Conservation (phyloP, 805 yeast genomes). For the Suhomyces sp. region DNA sequence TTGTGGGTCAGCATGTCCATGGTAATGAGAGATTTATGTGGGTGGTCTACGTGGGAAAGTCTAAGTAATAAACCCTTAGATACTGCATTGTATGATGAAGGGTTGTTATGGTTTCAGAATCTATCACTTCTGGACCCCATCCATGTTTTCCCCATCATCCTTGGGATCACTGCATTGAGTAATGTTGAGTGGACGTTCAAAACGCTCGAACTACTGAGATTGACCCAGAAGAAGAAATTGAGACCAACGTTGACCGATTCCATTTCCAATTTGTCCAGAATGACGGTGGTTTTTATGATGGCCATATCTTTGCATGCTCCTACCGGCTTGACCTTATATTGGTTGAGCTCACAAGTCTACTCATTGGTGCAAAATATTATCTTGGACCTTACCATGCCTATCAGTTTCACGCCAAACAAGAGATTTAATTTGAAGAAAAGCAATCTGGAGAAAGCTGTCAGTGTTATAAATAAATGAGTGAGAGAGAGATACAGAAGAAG, state of each 20-base stretch:
- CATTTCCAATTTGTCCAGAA: slow-evolving; percentile 66
- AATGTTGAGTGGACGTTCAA: slow-evolving; percentile 82
- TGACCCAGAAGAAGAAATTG: slow-evolving; percentile 40
- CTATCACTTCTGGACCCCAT: slow-evolving; percentile 60
- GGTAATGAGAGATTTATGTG: slow-evolving; percentile 73
- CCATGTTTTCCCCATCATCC: slow-evolving; percentile 62
- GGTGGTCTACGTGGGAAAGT: slow-evolving; percentile 53
- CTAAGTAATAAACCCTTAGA: slow-evolving; percentile 49
- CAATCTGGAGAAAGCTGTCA: slow-evolving; percentile 2
- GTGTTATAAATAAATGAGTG: not conserved
- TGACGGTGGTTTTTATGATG: slow-evolving; percentile 77
- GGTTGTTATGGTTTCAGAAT: slow-evolving; percentile 61
- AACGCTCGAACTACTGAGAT: slow-evolving; percentile 54
- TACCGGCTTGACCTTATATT: slow-evolving; percentile 74
- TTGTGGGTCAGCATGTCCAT: slow-evolving; percentile 79
- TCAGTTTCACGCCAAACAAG: slow-evolving; percentile 47
- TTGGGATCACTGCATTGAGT: slow-evolving; percentile 69
- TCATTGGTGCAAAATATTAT: slow-evolving; percentile 75
- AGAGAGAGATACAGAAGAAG: no score
- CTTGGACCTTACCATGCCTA: slow-evolving; percentile 65
- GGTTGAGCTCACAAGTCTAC: slow-evolving; percentile 82
- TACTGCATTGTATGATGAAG: slow-evolving; percentile 49
- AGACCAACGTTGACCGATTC: slow-evolving; percentile 64
- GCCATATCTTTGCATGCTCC: slow-evolving; percentile 87
- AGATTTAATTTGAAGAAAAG: slow-evolving; percentile 24